Base-by-base conservation (phyloP, 805 yeast genomes). In the Candida ipomoeae region DNA sequence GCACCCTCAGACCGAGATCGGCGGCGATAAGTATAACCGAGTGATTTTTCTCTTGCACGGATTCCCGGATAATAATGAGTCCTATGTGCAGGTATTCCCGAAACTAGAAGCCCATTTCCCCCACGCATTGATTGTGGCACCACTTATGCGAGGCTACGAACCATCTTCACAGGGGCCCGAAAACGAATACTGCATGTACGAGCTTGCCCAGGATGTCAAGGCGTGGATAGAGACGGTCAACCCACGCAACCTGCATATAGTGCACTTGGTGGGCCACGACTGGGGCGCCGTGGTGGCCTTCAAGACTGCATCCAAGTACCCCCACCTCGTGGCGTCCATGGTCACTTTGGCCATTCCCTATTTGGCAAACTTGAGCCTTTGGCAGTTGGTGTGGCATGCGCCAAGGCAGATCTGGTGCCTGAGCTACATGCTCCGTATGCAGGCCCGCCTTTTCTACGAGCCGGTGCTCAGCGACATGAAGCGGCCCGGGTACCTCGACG, bases 261-360 rank as follows among this genome's bases (percentile, higher is more conserved):
- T 71, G 10, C 74, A 71, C 53, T 49, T 73, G 35, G 63, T 73
- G 14, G 76, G 76, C 21, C 77, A 73, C 55, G 77, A 73, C 55
- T 73, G 77, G 77, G 77, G 77, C 18, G 75, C 77, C 8, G 55
- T 70, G 17, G 63, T 66, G 29, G 55, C 71, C 6, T 70, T 62
- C 56, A 69, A 69, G 51, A 58, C 71, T 3, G 70, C 74, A 2
- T 54, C 62, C 18, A 45, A 62, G 42, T 71, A 64, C 45, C 77
- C 77, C 1, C 69, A 69, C 5, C 44, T 62, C 40, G 53, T 73
- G 17, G 56, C 69, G 2, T 65, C 72, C 13, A 57, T 64, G 48
- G 69, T 62, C 11, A 62, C 71, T n/a, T 50, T 72, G 59, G 74
- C 75, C 5, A 71, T 72, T 48, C 77, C 77, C 6, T 68, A 68